Evolutionary conservation across 352 stramenopile genomes (phyloP), one percentile per base, ranked within the genome.

Genomic region (Phytophthora pinifolia): DNA sequence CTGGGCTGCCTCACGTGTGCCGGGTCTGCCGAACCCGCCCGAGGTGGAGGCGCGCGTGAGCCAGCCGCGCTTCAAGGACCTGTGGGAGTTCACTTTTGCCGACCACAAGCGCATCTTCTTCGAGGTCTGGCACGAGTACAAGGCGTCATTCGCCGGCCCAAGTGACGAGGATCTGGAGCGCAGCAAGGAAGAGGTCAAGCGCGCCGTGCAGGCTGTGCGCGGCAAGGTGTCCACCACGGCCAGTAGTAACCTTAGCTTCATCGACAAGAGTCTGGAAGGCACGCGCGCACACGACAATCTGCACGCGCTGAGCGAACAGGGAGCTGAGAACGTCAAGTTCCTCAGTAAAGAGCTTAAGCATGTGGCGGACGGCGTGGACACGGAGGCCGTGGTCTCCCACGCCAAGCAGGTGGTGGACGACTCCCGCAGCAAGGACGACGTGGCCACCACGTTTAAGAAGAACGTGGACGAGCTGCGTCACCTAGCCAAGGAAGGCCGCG

Each of bases 41-140:
- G 79, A 94, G 52, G 50, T 75, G 1, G 68, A 77, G 52, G 61
- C 68, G 30, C 30, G 72, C 46, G 35, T 81, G 46, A 65, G 67
- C 15, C 35, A 75, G 30, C 77, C 82, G 44, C 62, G 18, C 46
- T 89, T 89, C 54, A 67, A 79, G 12, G 80, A 94, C 49, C 70
- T 94, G 41, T 94, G 82, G 82, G 80, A 92, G 59, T 75, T 89
- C 60, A 83, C 85, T 30, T 29, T 86, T 33, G 73, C 62, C 2
- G 85, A 94, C 63, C 83, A 94, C 56, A 29, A 46, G 8, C 80
- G 75, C 34, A 76, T 86, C 50, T 67, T 82, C 31, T 53, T 54
- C 37, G 75, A 89, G 33, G 79, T 85, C 7, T 94, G 82, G 80
- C 63, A 66, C 6, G 79, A 94, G 38, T 94, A 92, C 67, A 76